phyloP scores from a whole-genome alignment of 306 rosid species.

The Corylus americana region DNA sequence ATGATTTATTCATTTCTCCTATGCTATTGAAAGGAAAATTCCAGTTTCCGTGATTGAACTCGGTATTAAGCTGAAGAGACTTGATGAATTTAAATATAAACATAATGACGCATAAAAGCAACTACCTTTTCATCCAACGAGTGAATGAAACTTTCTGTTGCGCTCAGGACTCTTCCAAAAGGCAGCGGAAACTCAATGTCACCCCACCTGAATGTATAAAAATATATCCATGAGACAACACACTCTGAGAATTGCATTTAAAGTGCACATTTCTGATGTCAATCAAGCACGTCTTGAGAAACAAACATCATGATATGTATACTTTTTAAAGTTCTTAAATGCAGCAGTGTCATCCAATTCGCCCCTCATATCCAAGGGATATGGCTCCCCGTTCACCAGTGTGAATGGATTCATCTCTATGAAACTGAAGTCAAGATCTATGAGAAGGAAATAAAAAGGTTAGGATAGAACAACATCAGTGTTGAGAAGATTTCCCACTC shows the following conservation, averaged over 20 bases:
- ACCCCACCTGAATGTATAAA: conserved; percentile 62
- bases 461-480: conserved; percentile 11
- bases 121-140: conserved; percentile 78
- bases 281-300: conserved; percentile 20
- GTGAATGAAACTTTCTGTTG: conserved; percentile 75
- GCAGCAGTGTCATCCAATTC: conserved; percentile 92
- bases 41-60: background rate
- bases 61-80: background rate
- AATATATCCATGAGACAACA: conserved; percentile 18
- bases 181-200: conserved; percentile 79
- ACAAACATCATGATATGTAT: conserved; percentile 25
- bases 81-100: background rate
- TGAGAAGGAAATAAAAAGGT: conserved; percentile 15
- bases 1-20: conserved; percentile 19
- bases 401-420: conserved; percentile 91
- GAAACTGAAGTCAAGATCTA: conserved; percentile 83
- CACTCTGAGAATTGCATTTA: conserved; percentile 10
- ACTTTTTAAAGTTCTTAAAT: conserved; percentile 84
- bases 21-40: conserved; percentile 1
- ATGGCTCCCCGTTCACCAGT: conserved; percentile 73
- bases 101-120: conserved; percentile 5
- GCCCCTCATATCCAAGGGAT: conserved; percentile 88
- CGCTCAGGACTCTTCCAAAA: conserved; percentile 74
- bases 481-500: conserved; percentile 1
- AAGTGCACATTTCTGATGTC: conserved; percentile 11